Base-by-base conservation (phyloP, 768 basidiomycete species). In the Lactifluus subvellereus region DNA sequence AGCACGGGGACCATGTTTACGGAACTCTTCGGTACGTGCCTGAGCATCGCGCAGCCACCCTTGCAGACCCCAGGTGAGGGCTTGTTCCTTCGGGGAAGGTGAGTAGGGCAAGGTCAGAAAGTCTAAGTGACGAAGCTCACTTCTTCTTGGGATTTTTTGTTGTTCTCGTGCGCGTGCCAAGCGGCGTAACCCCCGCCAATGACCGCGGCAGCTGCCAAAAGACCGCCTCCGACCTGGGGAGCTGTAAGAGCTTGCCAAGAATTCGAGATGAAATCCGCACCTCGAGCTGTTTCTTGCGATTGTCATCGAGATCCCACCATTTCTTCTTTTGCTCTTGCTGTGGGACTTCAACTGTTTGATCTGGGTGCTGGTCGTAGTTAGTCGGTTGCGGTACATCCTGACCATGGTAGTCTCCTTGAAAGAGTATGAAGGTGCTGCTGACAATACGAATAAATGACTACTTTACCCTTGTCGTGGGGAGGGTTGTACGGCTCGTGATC, bases 1-100 rank as follows among this genome's bases (percentile, higher is more conserved):
- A 1, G 71, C 77, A 0, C 71, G 70, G 20, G 78, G 78, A 0
- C 79, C 80, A 20, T 78, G 71, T 13, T 69, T 68, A 67, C 76
- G 71, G 75, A 77, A 87, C 10, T 77, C 73, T 6, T 76, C 72
- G 11, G 84, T 83, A 63, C 84, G 83, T n/a, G 51, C 60, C 66
- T 80, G 76, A 5, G 87, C 85, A 0, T 85, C 86, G 6, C 74
- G 65, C 22, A 82, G 48, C 88, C 89, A 90, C 37, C 77, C 77
- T 60, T 74, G 72, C 6, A 73, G 66, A 57, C 76, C 80, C 84
- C 84, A 86, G 14, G 71, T 71, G 1, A 76, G 75, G 3, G 79
- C 79, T 59, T 80, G 76, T 76, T 80, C 73, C 84, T 87, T 67
- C 35, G 35, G 37, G 20, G 54, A 47, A 1, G 37, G 27, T 48